Evolutionary conservation across 164 flowering plant genomes (phyloP).

Genomic region (Magnolia changhungtana): DNA sequence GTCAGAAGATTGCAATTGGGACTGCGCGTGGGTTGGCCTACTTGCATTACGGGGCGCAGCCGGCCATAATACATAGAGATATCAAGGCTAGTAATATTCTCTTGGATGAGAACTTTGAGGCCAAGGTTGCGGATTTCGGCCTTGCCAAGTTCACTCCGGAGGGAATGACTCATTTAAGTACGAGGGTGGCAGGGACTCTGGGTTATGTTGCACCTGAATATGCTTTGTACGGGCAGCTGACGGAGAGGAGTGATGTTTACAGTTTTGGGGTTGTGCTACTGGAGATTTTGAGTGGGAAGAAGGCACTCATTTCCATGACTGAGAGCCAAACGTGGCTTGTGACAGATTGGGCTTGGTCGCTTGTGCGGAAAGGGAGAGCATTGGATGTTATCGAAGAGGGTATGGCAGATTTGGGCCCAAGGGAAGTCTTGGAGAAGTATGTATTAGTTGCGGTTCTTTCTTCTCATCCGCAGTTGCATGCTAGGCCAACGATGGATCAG

Average conservation of each 20-base stretch:
- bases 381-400: slow-evolving; percentile 70
- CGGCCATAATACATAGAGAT: slow-evolving; percentile 75
- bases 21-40: slow-evolving; percentile 80
- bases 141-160: slow-evolving; percentile 81
- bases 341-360: slow-evolving; percentile 86
- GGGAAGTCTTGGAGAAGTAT: slow-evolving; percentile 60
- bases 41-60: slow-evolving; percentile 80
- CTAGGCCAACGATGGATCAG: slow-evolving; percentile 91
- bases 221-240: slow-evolving; percentile 82
- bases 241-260: slow-evolving; percentile 81
- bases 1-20: slow-evolving; percentile 77
- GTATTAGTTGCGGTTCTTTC: slow-evolving; percentile 65
- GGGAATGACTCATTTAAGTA: slow-evolving; percentile 83
- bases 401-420: slow-evolving; percentile 55
- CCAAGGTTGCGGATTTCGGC: slow-evolving; percentile 88
- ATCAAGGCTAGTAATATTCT: slow-evolving; percentile 88
- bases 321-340: slow-evolving; percentile 45
- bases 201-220: slow-evolving; percentile 99
- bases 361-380: slow-evolving; percentile 54
- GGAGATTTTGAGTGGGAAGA: slow-evolving; percentile 83
- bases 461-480: slow-evolving; percentile 77
- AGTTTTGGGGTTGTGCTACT: slow-evolving; percentile 88
- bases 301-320: slow-evolving; percentile 38
- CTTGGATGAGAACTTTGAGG: slow-evolving; percentile 69
- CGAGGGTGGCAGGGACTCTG: slow-evolving; percentile 89